Conservation (phyloP, 2,329 filamentous ascomycete genomes). For the Ophiostoma perfectum region DNA sequence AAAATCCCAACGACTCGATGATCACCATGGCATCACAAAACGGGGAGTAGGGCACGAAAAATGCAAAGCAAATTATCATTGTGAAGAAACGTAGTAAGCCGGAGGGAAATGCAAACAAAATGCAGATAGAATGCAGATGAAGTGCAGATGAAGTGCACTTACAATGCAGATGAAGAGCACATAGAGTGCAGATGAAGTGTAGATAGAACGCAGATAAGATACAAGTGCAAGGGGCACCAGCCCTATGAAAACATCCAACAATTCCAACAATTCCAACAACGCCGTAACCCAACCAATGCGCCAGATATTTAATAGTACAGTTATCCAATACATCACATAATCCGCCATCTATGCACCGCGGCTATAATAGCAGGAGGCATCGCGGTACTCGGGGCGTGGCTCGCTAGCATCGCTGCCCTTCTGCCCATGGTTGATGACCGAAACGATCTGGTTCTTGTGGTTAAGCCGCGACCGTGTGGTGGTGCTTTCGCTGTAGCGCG, state of each 20-base stretch:
- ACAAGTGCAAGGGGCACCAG: neutral
- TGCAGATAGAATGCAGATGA: too few species aligned
- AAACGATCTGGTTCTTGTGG: slow-evolving; percentile 20
- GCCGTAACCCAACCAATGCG: neutral
- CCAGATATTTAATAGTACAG: neutral
- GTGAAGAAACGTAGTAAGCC: too few species aligned
- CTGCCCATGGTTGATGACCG: slow-evolving; percentile 23
- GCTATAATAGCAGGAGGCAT: slow-evolving; percentile 23
- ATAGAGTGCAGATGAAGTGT: neutral
- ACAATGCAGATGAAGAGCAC: neutral
- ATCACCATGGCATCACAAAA: neutral
- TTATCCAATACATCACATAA: neutral
- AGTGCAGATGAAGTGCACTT: too few species aligned
- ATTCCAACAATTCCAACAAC: neutral
- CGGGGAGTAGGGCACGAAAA: neutral
- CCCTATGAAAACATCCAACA: neutral
- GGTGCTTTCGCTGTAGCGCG: neutral
- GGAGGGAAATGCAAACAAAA: too few species aligned
- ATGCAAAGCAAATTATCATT: too few species aligned
- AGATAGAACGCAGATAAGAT: neutral
- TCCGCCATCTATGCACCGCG: neutral
- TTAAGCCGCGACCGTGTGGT: slow-evolving; percentile 15
- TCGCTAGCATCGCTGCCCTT: slow-evolving; percentile 16
- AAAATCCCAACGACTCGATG: neutral
- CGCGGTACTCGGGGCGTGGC: slow-evolving; percentile 20